These are phyloP conservation scores for Entomortierella beljakovae DNA, from an alignment of 192 early-diverging fungal species.

Conservation along the genomic window DNA sequence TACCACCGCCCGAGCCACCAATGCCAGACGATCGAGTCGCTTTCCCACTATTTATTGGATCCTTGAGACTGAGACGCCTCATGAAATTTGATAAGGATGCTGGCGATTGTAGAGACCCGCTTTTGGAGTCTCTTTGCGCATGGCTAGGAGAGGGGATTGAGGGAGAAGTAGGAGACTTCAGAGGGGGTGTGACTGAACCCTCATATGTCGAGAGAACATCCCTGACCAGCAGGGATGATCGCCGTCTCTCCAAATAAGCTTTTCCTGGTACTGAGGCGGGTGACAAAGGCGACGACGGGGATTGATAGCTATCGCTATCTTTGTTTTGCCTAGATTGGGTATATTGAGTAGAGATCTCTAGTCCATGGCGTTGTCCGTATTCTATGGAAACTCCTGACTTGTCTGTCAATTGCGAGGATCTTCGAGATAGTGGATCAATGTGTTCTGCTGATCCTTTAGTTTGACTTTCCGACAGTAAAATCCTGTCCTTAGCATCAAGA, in stretches of 20 bases:
- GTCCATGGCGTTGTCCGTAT: constrained; percentile 8
- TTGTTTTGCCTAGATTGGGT: constrained; percentile 3
- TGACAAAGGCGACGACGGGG: constrained; percentile 21
- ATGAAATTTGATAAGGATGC: constrained; percentile 28
- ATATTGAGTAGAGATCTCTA: constrained; percentile 25
- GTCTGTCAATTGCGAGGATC: neutral
- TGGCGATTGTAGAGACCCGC: constrained; percentile 1
- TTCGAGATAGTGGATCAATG: constrained; percentile 13
- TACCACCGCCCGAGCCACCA: constrained; percentile 9
- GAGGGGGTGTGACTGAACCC: constrained; percentile 29
- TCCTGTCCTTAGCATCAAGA: neutral
- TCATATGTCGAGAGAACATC: constrained; percentile 43
- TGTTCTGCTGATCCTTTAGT: neutral
- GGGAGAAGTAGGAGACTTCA: constrained; percentile 41
- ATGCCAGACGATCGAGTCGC: constrained; percentile 10
- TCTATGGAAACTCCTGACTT: neutral
- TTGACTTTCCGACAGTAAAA: neutral
- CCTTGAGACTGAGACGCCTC: constrained; percentile 38
- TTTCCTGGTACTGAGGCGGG: constrained; percentile 4
- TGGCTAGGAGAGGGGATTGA: constrained; percentile 13
- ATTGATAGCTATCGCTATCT: neutral
- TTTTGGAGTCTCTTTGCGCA: neutral
- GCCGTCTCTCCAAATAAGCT: constrained; percentile 9
- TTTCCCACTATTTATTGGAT: constrained; percentile 13
- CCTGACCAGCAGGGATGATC: constrained; percentile 40